phyloP scores from a whole-genome alignment of 2,329 filamentous ascomycete species.

The Teratosphaeriaceae sp. region DNA sequence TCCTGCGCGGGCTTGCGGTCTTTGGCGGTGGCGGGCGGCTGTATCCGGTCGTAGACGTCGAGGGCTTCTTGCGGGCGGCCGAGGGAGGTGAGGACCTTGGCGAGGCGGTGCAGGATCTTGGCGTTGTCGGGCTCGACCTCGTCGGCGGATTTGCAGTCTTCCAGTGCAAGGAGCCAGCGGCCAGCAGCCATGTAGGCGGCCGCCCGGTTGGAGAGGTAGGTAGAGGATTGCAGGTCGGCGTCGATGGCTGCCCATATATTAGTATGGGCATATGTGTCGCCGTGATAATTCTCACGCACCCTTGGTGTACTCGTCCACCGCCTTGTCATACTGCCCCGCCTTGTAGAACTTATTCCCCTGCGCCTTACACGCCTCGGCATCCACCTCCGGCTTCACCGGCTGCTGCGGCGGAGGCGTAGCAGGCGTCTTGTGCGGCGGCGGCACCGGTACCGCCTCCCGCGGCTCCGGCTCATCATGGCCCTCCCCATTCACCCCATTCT shows the following conservation, averaged over 20 bases:
- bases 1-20: slow-evolving; percentile 76
- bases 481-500: slow-evolving; percentile 38
- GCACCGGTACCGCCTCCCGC: slow-evolving; percentile 51
- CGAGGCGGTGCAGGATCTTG: slow-evolving; percentile 83
- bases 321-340: slow-evolving; percentile 78
- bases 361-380: slow-evolving; percentile 87
- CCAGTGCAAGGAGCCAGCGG: slow-evolving; percentile 70
- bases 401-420: slow-evolving; percentile 40
- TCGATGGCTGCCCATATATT: slow-evolving; percentile 88
- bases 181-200: slow-evolving; percentile 88
- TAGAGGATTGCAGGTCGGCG: slow-evolving; percentile 75
- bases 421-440: slow-evolving; percentile 61
- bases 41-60: slow-evolving; percentile 71
- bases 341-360: slow-evolving; percentile 97
- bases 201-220: slow-evolving; percentile 90
- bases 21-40: slow-evolving; percentile 73
- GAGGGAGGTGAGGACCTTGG: slow-evolving; percentile 80
- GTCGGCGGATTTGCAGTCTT: slow-evolving; percentile 77
- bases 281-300: no score
- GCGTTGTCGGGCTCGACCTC: slow-evolving; percentile 78
- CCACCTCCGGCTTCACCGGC: slow-evolving; percentile 47
- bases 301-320: slow-evolving; percentile 91
- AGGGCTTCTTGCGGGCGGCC: slow-evolving; percentile 84
- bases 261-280: no score
- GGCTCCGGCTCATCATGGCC: slow-evolving; percentile 37